phyloP scores from a whole-genome alignment of 768 basidiomycete species.

The Tricholoma hemisulphureum region DNA sequence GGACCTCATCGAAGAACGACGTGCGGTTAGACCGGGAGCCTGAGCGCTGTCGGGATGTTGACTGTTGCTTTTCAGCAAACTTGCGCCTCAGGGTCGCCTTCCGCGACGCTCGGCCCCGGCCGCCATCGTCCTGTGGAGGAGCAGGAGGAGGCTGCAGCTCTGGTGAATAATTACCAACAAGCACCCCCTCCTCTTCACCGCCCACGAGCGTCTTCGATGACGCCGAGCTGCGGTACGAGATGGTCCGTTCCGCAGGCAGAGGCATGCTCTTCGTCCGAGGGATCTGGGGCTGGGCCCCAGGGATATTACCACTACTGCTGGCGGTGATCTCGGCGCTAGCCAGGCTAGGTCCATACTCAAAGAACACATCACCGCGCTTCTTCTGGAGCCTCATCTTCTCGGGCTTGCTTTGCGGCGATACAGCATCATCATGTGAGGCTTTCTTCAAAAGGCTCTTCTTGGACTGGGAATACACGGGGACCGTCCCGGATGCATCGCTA shows the following conservation, averaged over 20 bases:
- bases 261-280: slow-evolving; percentile 57
- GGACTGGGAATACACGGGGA: not conserved
- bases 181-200: slow-evolving; percentile 7
- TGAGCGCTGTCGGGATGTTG: slow-evolving; percentile 20
- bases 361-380: slow-evolving; percentile 13
- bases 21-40: slow-evolving; percentile 19
- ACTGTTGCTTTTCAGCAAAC: slow-evolving; percentile 17
- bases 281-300: slow-evolving; percentile 9
- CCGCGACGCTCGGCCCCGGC: slow-evolving; percentile 25
- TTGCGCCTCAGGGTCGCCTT: slow-evolving; percentile 29
- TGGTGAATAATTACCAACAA: not conserved
- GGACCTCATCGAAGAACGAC: slow-evolving; percentile 29
- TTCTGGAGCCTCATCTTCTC: slow-evolving; percentile 17
- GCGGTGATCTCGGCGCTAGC: not conserved
- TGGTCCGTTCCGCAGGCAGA: slow-evolving; percentile 21
- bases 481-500: slow-evolving; percentile 21
- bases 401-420: slow-evolving; percentile 8
- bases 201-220: slow-evolving; percentile 20
- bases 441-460: slow-evolving; percentile 17
- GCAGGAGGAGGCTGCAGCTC: slow-evolving; percentile 10
- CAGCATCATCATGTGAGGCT: slow-evolving; percentile 11
- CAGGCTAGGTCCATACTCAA: not conserved
- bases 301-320: not conserved
- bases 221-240: slow-evolving; percentile 17
- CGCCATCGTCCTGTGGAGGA: slow-evolving; percentile 18